phyloP scores from a whole-genome alignment of 805 yeast species.

The Candida bentonensis region DNA sequence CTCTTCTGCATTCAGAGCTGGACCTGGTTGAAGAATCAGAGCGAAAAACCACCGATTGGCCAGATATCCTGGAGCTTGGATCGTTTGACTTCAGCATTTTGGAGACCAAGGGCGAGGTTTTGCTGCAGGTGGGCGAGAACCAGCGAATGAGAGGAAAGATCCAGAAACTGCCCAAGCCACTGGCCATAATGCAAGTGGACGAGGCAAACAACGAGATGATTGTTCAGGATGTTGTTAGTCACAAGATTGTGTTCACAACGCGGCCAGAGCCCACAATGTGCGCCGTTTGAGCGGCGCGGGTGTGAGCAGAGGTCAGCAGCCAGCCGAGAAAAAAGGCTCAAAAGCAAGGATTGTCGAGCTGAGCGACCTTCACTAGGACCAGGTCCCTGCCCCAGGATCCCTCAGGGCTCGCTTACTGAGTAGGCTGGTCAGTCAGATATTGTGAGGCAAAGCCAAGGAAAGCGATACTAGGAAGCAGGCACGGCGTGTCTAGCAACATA shows the following conservation, averaged over 20 bases:
- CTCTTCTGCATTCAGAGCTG: background rate
- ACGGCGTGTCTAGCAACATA: too few relatives aligned
- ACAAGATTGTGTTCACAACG: background rate
- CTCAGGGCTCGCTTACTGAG: too few relatives aligned
- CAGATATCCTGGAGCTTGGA: background rate
- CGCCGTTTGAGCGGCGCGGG: too few relatives aligned
- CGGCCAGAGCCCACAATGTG: background rate
- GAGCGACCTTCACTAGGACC: too few relatives aligned
- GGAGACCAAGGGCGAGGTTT: background rate
- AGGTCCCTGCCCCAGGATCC: too few relatives aligned
- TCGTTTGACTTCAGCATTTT: background rate
- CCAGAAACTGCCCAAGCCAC: background rate
- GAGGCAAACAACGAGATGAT: background rate
- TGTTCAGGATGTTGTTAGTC: background rate
- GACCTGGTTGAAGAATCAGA: background rate
- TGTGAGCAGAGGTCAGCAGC: too few relatives aligned
- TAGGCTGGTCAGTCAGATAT: too few relatives aligned
- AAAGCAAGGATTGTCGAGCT: too few relatives aligned
- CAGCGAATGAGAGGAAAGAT: background rate
- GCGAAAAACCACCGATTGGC: background rate
- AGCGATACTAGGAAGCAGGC: too few relatives aligned
- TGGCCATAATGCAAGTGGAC: background rate
- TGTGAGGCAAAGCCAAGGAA: too few relatives aligned
- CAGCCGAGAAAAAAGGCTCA: too few relatives aligned
- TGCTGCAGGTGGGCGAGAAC: background rate